Percentiles rank a stretch among this genome's conserved stretches.
These are phyloP conservation scores for Trametes elegans DNA, from an alignment of 768 basidiomycete species.

Conservation along the genomic window DNA sequence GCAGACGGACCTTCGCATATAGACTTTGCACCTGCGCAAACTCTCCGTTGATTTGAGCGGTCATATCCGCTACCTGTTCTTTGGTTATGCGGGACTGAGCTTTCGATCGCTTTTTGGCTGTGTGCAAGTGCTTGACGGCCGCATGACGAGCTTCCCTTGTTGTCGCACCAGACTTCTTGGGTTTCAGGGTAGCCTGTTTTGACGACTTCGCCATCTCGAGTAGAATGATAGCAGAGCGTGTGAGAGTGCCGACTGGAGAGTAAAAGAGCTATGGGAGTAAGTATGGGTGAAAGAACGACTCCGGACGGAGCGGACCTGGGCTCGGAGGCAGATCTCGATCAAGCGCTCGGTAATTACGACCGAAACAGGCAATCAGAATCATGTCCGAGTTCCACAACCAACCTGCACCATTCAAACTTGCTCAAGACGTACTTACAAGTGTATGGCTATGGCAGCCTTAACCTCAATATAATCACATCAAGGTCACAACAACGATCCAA, in stretches of 20 bases:
- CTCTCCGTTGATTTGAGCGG: conserved; percentile 6
- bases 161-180: background rate
- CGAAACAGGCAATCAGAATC: no score
- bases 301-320: no score
- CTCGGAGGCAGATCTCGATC: no score
- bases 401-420: no score
- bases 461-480: no score
- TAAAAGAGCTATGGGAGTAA: no score
- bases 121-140: background rate
- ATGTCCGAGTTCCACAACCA: no score
- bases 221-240: background rate
- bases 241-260: background rate
- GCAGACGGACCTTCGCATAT: background rate
- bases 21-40: conserved; percentile 6
- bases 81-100: background rate
- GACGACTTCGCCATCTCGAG: background rate
- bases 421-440: no score
- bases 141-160: background rate
- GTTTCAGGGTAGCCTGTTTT: background rate
- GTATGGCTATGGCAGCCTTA: no score
- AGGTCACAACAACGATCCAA: no score
- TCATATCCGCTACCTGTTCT: background rate
- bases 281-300: no score
- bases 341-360: no score
- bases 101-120: background rate